Conservation (phyloP, 208 protist genomes). For the Lotmaria passim region DNA sequence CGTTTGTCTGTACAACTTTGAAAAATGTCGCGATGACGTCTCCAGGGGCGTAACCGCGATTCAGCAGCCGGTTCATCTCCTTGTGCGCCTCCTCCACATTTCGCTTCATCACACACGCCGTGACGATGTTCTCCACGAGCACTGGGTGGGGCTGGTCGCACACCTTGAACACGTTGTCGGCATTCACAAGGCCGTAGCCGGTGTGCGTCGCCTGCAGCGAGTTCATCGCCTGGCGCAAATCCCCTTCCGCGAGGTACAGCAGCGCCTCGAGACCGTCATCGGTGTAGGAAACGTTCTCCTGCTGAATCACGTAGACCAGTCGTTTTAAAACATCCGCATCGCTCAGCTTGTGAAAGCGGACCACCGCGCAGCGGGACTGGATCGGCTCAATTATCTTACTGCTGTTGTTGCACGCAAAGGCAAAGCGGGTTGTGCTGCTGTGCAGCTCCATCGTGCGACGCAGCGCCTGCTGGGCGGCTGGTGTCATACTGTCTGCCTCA, state of each 20-base stretch:
- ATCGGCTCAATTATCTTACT: constrained; percentile 99
- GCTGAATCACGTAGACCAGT: constrained; percentile 90
- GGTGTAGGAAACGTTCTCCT: constrained; percentile 92
- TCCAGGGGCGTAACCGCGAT: constrained; percentile 93
- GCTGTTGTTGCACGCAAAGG: constrained; percentile 98
- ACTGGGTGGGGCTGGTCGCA: constrained; percentile 98
- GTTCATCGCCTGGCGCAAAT: constrained; percentile 98
- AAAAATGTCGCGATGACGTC: constrained; percentile 98
- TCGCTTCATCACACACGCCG: constrained; percentile 74
- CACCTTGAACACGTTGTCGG: constrained; percentile 99
- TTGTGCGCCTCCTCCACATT: constrained; percentile 82
- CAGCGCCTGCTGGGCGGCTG: constrained; percentile 98
- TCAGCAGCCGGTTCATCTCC: constrained; percentile 81
- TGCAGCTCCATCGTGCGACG: constrained; percentile 99
- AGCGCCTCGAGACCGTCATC: constrained; percentile 97
- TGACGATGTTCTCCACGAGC: constrained; percentile 93
- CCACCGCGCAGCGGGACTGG: constrained; percentile 94
- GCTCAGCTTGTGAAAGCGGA: constrained; percentile 84
- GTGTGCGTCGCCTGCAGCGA: constrained; percentile 97
- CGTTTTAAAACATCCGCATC: constrained; percentile 94
- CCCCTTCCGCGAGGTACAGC: constrained; percentile 97
- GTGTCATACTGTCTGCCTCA: constrained; percentile 99
- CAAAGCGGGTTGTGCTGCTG: constrained; percentile 98
- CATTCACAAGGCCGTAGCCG: constrained; percentile 96
- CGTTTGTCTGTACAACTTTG: constrained; percentile 76